Percentiles rank a stretch among this genome's conserved stretches.
These are phyloP conservation scores for Epithele typhae DNA, from an alignment of 768 basidiomycete species.

Conservation along the genomic window DNA sequence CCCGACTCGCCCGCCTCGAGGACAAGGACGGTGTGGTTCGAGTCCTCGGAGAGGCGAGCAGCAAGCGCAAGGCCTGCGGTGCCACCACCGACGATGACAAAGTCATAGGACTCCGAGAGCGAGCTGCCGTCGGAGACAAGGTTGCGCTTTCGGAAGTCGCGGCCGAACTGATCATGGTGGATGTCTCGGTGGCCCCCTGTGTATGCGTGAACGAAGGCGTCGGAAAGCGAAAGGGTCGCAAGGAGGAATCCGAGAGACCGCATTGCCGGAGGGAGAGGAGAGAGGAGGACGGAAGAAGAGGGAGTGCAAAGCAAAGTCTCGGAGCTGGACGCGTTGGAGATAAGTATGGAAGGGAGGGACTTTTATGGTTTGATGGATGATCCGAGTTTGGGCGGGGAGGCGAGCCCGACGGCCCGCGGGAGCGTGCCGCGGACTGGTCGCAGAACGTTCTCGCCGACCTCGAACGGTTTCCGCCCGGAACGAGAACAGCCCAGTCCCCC, in stretches of 20 bases:
- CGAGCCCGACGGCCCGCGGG: too few relatives aligned
- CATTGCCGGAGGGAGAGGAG: slow-evolving; percentile 12
- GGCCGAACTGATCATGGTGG: slow-evolving; percentile 8
- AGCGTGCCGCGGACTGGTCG: too few relatives aligned
- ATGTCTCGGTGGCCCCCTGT: slow-evolving; percentile 19
- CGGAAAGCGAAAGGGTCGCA: slow-evolving; percentile 15
- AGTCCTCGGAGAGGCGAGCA: slow-evolving; percentile 40
- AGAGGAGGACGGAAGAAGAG: not conserved
- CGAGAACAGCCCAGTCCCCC: too few relatives aligned
- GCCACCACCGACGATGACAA: slow-evolving; percentile 47
- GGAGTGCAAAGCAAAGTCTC: too few relatives aligned
- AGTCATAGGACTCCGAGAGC: slow-evolving; percentile 43
- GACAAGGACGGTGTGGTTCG: slow-evolving; percentile 39
- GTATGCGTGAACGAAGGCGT: slow-evolving; percentile 8
- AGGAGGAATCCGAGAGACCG: slow-evolving; percentile 19
- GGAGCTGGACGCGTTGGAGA: too few relatives aligned
- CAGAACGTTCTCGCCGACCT: too few relatives aligned
- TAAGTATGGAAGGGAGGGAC: too few relatives aligned
- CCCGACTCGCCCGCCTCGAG: slow-evolving; percentile 43
- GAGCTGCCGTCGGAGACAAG: slow-evolving; percentile 37
- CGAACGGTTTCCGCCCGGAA: too few relatives aligned
- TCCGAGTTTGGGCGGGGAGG: too few relatives aligned
- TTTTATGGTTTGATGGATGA: too few relatives aligned
- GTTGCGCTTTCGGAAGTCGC: slow-evolving; percentile 27
- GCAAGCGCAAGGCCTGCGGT: slow-evolving; percentile 47